These are phyloP conservation scores for Botrytis galanthina DNA, from an alignment of 2,329 filamentous ascomycete species.

Conservation along the genomic window DNA sequence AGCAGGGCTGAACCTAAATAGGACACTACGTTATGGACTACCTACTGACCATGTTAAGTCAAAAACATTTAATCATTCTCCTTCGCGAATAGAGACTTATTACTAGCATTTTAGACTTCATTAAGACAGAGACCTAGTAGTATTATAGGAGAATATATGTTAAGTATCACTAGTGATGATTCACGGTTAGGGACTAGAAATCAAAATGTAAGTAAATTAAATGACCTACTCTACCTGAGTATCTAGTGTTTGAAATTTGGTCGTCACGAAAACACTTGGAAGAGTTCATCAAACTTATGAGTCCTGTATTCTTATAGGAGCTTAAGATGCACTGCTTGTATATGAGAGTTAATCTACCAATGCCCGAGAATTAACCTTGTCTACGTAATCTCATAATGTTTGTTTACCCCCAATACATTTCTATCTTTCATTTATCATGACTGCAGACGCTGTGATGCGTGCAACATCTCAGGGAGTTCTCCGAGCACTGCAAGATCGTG, in stretches of 20 bases:
- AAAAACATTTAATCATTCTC: background rate
- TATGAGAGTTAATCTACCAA: too few species aligned
- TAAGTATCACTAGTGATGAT: background rate
- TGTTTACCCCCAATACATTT: background rate
- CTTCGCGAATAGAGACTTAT: rapidly evolving
- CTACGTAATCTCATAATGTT: background rate
- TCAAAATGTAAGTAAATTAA: background rate
- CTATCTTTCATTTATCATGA: background rate
- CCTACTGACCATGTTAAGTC: background rate
- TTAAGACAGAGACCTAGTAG: background rate
- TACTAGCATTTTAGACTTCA: background rate
- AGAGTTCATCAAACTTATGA: background rate
- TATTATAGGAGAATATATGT: background rate
- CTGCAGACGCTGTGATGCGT: background rate
- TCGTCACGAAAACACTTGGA: rapidly evolving
- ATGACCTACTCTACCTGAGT: rapidly evolving
- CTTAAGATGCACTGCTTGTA: too few species aligned
- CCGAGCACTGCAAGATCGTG: background rate
- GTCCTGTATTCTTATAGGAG: background rate
- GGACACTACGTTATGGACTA: background rate
- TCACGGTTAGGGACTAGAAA: background rate
- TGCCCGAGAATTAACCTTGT: background rate
- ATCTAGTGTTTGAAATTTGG: background rate
- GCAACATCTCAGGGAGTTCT: background rate
- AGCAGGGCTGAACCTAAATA: background rate